Base-by-base conservation (phyloP, 176 grass and related monocot genomes). In the Paspalum notatum region DNA sequence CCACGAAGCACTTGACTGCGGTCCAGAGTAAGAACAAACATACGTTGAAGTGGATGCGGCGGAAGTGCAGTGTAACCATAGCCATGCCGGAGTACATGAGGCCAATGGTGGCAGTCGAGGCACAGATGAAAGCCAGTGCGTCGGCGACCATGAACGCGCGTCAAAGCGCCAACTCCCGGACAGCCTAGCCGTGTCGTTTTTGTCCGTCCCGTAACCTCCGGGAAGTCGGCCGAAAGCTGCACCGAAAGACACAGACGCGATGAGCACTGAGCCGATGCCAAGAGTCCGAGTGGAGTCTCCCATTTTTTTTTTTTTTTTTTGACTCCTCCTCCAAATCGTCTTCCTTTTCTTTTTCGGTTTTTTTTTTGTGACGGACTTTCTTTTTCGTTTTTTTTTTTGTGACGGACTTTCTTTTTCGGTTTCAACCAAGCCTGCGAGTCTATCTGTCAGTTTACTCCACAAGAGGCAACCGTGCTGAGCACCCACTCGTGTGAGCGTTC, bases 91-190 rank as follows among this genome's bases (percentile, higher is more conserved):
- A 42, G 38, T 22, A 58, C 52, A 58, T 42, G 17, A 75, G 53
- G 12, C 72, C 72, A 14, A 59, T 11, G 20, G 52, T 75, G 3
- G 72, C 51, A 17, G 42, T 0, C 18, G 72, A 13, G 20, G 72
- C 27, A 3, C 15, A 43, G 53, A 75, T 22, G 20, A 75, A 75
- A 8, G 72, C 72, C 50, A 75, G 18, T 2, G 53, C 42, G 53
- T 58, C 58, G 17, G 72, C 52, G 8, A 75, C 18, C 18, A 75
- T 58, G 53, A 58, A 75, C n/a, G n/a, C 16, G 72, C 72, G 4
- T 75, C 38, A 37, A 75, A 75, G 37, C 7, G 38, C 50, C 38
- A 58, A 16, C 1, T 13, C 12, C 24, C 22, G 12, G 11, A 17
- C n/a, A n/a, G n/a, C n/a, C n/a, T n/a, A n/a, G n/a, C n/a, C n/a